These are phyloP conservation scores for Rhynchospora tenuis DNA, from an alignment of 176 grass and related monocot genomes.

Conservation along the genomic window DNA sequence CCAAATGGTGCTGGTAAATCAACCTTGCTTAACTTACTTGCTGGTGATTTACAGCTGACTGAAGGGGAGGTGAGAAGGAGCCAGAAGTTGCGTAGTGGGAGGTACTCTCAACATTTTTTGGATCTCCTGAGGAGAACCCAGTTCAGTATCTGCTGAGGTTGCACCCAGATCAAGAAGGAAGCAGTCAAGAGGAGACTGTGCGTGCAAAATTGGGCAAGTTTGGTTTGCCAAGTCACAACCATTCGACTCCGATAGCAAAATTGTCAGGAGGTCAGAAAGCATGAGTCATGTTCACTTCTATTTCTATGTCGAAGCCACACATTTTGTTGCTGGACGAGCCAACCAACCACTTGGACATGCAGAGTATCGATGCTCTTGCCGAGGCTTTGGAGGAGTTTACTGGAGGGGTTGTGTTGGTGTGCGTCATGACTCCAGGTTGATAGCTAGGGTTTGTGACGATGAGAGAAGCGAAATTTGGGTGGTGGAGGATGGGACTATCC, in stretches of 20 bases:
- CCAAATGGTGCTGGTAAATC: slow-evolving; percentile 97
- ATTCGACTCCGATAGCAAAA: slow-evolving; percentile 97
- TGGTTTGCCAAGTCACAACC: slow-evolving; percentile 93
- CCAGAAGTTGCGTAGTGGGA: slow-evolving; percentile 83
- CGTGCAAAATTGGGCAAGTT: slow-evolving; percentile 94
- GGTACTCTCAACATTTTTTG: slow-evolving; percentile 97
- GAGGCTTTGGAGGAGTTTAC: slow-evolving; percentile 89
- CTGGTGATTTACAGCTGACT: slow-evolving; percentile 67
- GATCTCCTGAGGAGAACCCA: slow-evolving; percentile 86
- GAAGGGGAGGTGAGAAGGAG: slow-evolving; percentile 79
- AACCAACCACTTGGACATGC: slow-evolving; percentile 99
- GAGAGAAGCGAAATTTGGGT: slow-evolving; percentile 93
- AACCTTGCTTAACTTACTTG: slow-evolving; percentile 88
- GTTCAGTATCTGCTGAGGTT: slow-evolving; percentile 87
- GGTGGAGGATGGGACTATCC: slow-evolving; percentile 88
- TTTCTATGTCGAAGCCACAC: slow-evolving; percentile 91
- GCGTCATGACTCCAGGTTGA: slow-evolving; percentile 83
- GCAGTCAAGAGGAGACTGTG: slow-evolving; percentile 83
- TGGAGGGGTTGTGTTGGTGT: slow-evolving; percentile 91
- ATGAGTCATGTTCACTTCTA: slow-evolving; percentile 90
- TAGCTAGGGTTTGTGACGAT: slow-evolving; percentile 82
- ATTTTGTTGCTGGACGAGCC: slow-evolving; percentile 92
- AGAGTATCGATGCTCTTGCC: slow-evolving; percentile 94
- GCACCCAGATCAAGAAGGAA: slow-evolving; percentile 93
- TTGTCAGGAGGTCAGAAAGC: slow-evolving; percentile 93